Evolutionary conservation across 805 yeast species (phyloP), one percentile per base, ranked within the genome.

Genomic region (Debaryomyces tyrocola): DNA sequence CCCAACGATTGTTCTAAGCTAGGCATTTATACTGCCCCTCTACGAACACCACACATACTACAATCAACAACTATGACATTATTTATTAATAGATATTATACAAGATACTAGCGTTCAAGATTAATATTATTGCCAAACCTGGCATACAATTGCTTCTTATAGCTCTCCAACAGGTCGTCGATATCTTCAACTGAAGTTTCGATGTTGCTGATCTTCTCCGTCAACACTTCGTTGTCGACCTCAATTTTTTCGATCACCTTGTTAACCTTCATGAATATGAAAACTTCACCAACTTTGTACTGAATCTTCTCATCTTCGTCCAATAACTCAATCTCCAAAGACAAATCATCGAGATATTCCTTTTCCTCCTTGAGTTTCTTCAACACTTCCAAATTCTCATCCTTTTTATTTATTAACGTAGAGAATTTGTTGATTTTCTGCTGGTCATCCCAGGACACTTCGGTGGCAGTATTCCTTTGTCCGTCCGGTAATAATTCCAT

Each of bases 61-160:
- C 10, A 24, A 24, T 7, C 27, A 24, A 24, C 10, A 6, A 24
- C 34, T 31, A 31, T 31, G 34, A 31, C 34, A 31, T 31, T 31
- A 31, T 31, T 31, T 31, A 31, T 31, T 31, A 24, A 24, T 24
- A 24, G 34, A 31, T 31, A 31, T 31, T 31, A 31, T 31, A 31
- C 34, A 31, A 31, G 34, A 31, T 37, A 21, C 46, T 58, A 79
- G 45, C 83, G 72, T 62, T 92, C 99, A 40, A 92, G 70, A 62
- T 91, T 91, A 61, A 92, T 94, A 48, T 89, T 83, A 56, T 80
- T 80, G 20, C 98, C 99, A 61, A 92, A 94, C 64, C 87, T 90
- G 14, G 88, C 89, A 59, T 92, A 94, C 46, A 92, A 72, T n/a
- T 74, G 75, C 29, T 79, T 77, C 69, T 92, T 92, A 57, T 92